Evolutionary conservation across 345 rosid genomes (phyloP).

Genomic region (Toxicodendron radicans): DNA sequence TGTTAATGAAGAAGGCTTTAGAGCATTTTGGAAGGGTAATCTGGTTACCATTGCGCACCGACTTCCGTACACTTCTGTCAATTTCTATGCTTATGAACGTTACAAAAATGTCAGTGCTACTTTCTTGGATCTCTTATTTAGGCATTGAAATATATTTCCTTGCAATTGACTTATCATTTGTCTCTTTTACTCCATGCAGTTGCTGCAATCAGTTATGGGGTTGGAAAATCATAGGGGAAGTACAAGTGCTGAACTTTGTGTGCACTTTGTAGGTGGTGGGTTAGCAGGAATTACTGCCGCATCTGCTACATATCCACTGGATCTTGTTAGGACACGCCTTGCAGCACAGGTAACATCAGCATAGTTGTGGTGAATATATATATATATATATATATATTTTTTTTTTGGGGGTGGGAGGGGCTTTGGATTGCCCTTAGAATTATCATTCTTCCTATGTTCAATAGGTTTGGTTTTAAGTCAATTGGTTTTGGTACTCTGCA

Average conservation of each 20-base stretch:
- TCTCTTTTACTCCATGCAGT: slow-evolving; percentile 37
- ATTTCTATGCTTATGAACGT: slow-evolving; percentile 76
- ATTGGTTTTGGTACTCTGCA: slow-evolving; percentile 35
- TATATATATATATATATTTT: too few relatives aligned
- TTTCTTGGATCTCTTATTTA: slow-evolving; percentile 4
- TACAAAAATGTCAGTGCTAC: slow-evolving; percentile 59
- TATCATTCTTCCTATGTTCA: background rate
- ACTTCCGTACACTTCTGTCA: slow-evolving; percentile 81
- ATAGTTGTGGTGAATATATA: background rate
- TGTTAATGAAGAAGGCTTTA: slow-evolving; percentile 78
- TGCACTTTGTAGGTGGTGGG: slow-evolving; percentile 86
- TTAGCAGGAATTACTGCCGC: slow-evolving; percentile 96
- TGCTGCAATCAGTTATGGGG: slow-evolving; percentile 48
- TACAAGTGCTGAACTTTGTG: slow-evolving; percentile 38
- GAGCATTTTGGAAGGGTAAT: slow-evolving; percentile 98
- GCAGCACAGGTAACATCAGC: slow-evolving; percentile 76
- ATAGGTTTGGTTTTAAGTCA: background rate
- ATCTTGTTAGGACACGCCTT: slow-evolving; percentile 96
- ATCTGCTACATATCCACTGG: slow-evolving; percentile 84
- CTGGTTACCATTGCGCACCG: slow-evolving; percentile 90
- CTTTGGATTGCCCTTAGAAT: background rate
- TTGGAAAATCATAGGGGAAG: slow-evolving; percentile 38
- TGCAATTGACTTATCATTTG: background rate
- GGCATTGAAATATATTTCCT: background rate
- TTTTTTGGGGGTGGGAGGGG: background rate